phyloP scores from a whole-genome alignment of 2,329 filamentous ascomycete species.

The Pseudocercospora musae region DNA sequence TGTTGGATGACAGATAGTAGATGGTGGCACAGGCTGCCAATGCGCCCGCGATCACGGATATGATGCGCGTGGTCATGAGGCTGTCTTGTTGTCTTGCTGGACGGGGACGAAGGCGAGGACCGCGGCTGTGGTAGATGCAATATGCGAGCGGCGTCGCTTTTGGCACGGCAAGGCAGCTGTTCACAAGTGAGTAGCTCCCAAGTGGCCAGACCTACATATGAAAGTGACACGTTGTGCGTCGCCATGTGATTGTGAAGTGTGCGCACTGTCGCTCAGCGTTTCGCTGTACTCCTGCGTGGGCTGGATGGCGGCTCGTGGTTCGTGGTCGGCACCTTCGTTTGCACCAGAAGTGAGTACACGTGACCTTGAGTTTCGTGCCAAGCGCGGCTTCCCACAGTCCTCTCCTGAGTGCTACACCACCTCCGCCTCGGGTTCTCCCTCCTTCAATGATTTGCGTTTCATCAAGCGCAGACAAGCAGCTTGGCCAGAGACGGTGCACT shows the following conservation, averaged over 20 bases:
- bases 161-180: background rate
- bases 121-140: background rate
- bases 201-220: background rate
- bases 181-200: background rate
- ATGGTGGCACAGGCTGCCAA: background rate
- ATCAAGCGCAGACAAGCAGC: background rate
- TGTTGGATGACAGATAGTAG: background rate
- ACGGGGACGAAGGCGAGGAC: background rate
- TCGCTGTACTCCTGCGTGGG: background rate
- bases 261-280: background rate
- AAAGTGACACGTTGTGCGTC: background rate
- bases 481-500: background rate
- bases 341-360: no score
- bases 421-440: background rate
- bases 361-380: background rate
- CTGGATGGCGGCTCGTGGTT: background rate
- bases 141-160: background rate
- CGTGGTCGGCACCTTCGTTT: no score
- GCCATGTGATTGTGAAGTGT: background rate
- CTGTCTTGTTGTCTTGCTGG: background rate
- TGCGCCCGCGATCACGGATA: background rate
- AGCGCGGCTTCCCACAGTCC: background rate
- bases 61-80: background rate
- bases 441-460: background rate
- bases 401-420: background rate